Percentiles rank a stretch among this genome's conserved stretches.
These are phyloP conservation scores for Xylaria flabelliformis DNA, from an alignment of 495 filamentous ascomycete species.

Conservation along the genomic window DNA sequence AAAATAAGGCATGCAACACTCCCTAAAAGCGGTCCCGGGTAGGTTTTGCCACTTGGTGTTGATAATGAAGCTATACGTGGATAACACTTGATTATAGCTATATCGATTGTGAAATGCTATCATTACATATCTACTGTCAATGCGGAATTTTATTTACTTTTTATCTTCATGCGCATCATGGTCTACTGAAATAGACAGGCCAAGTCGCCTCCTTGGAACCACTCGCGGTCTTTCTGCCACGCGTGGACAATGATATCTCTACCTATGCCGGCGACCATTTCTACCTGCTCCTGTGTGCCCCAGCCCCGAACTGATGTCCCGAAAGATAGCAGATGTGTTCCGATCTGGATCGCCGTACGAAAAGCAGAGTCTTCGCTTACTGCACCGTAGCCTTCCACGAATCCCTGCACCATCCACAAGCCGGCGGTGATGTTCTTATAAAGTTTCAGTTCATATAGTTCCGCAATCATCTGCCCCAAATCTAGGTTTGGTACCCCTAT, in stretches of 20 bases:
- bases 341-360: conserved; percentile 57
- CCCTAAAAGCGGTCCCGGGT: conserved; percentile 21
- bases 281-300: conserved; percentile 58
- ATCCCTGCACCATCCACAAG: conserved; percentile 52
- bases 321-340: conserved; percentile 58
- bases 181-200: conserved; percentile 51
- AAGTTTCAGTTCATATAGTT: conserved; percentile 61
- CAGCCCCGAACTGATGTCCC: conserved; percentile 60
- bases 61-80: not conserved
- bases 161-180: not conserved
- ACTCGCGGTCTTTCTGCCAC: conserved; percentile 59
- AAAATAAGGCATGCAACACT: not conserved
- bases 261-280: conserved; percentile 56
- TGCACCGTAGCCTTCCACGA: conserved; percentile 51
- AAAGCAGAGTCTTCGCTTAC: conserved; percentile 55
- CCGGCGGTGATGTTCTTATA: conserved; percentile 55
- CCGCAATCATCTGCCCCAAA: conserved; percentile 60
- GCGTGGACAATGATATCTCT: conserved; percentile 61
- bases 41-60: conserved; percentile 10
- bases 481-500: conserved; percentile 54
- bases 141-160: not conserved
- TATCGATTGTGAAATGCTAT: not conserved
- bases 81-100: not conserved
- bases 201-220: conserved; percentile 56
- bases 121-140: not conserved